Conservation (phyloP, 2,329 filamentous ascomycete genomes). For the Trichoderma hamatum region DNA sequence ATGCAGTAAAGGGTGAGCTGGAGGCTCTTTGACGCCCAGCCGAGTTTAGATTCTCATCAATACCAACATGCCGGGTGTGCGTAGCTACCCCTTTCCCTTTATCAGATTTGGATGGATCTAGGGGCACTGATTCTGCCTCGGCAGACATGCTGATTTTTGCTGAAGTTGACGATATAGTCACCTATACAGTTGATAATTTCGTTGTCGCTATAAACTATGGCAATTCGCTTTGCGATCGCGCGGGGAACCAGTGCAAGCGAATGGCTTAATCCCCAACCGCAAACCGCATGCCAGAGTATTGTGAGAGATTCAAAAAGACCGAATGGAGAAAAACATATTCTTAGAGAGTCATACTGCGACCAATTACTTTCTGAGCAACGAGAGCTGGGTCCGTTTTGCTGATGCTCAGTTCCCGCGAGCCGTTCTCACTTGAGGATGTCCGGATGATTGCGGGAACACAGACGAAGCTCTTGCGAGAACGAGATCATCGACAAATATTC, state of each 20-base stretch:
- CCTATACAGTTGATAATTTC: neutral
- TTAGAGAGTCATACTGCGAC: neutral
- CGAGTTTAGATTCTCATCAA: conserved; percentile 7
- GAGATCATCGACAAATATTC: neutral
- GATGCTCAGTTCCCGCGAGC: neutral
- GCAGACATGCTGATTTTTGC: neutral
- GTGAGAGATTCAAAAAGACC: neutral
- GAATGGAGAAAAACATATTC: neutral
- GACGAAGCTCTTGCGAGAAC: neutral
- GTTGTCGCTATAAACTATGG: neutral
- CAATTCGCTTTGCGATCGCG: neutral
- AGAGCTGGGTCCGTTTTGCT: neutral
- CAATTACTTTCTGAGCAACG: neutral
- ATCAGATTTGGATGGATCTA: neutral
- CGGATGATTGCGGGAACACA: conserved; percentile 2
- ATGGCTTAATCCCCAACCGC: neutral
- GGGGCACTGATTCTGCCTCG: neutral
- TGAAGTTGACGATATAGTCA: neutral
- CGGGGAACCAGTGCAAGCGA: conserved; percentile 7
- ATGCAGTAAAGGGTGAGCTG: conserved; percentile 14
- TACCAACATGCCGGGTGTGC: conserved; percentile 14
- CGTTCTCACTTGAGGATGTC: neutral
- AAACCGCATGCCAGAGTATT: neutral
- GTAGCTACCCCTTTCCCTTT: conserved; percentile 16
- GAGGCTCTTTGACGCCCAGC: neutral